A percentile compares a stretch with the other conserved stretches of the same genome.
phyloP scores from a whole-genome alignment of 2,329 filamentous ascomycete species.

The Scedosporium apiospermum region DNA sequence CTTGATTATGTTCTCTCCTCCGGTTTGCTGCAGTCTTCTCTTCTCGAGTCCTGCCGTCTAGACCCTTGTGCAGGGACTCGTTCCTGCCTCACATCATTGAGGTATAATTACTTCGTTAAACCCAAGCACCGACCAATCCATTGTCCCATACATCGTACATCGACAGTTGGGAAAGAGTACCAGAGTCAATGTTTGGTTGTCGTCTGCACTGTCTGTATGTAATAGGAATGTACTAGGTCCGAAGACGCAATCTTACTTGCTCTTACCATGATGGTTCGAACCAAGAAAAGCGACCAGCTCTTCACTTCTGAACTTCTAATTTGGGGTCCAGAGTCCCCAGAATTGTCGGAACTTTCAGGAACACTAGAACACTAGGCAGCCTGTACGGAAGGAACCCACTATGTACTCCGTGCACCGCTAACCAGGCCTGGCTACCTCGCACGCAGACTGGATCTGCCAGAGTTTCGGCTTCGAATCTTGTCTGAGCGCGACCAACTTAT shows the following conservation, averaged over 20 bases:
- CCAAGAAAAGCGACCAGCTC: not conserved
- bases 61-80: no score
- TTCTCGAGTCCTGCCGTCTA: no score
- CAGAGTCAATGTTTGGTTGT: no score
- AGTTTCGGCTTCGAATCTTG: no score
- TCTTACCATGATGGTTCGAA: not conserved
- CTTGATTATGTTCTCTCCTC: no score
- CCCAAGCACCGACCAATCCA: not conserved
- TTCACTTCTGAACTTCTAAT: not conserved
- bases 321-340: not conserved
- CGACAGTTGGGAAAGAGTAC: not conserved
- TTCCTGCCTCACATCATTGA: no score
- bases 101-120: not conserved
- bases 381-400: not conserved
- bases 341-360: constrained; percentile 3
- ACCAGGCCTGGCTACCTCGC: not conserved
- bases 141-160: not conserved
- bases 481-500: no score
- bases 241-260: not conserved
- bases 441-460: not conserved
- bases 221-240: not conserved
- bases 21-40: no score
- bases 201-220: not conserved
- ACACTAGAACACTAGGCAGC: not conserved
- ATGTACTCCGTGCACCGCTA: not conserved